Evolutionary conservation across 2,329 filamentous ascomycete genomes (phyloP).

Genomic region (Cordyceps javanica): DNA sequence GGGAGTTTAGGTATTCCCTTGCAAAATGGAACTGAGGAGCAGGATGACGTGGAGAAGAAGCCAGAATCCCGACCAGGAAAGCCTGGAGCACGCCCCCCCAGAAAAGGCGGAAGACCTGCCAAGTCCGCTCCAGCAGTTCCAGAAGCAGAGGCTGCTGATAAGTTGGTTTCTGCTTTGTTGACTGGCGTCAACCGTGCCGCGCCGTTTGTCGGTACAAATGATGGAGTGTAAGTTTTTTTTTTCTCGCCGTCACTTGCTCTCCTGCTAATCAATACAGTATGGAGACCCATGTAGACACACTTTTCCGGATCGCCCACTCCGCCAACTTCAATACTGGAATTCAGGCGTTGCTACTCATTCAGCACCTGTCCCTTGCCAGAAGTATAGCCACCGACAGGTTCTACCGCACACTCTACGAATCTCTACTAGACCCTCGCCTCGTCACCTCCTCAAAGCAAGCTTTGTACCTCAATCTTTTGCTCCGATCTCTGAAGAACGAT

Average conservation of each 20-base stretch:
- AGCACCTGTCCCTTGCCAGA: constrained; percentile 78
- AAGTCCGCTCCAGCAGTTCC: constrained; percentile 39
- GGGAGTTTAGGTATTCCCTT: constrained; percentile 32
- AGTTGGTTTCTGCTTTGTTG: constrained; percentile 83
- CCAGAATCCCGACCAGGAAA: constrained; percentile 10
- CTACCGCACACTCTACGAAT: constrained; percentile 94
- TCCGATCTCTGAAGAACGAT: constrained; percentile 81
- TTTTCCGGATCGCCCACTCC: constrained; percentile 94
- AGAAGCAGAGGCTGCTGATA: constrained; percentile 68
- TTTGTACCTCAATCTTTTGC: constrained; percentile 87
- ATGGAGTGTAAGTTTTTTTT: constrained; percentile 53
- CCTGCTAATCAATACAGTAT: constrained; percentile 43
- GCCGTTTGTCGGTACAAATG: constrained; percentile 80
- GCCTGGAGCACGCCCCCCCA: constrained; percentile 17
- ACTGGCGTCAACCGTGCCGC: constrained; percentile 95
- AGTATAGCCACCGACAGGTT: constrained; percentile 82
- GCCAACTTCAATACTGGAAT: constrained; percentile 99
- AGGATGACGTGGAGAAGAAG: constrained; percentile 26
- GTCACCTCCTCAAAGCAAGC: constrained; percentile 90
- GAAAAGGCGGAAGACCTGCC: constrained; percentile 20
- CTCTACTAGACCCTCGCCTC: constrained; percentile 81
- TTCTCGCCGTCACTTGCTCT: neutral
- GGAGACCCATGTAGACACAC: constrained; percentile 83
- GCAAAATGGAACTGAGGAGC: constrained; percentile 38
- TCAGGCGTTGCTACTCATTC: constrained; percentile 89